Evolutionary conservation across 441 rosid genomes (phyloP).

Genomic region (Bruguiera hainesii): DNA sequence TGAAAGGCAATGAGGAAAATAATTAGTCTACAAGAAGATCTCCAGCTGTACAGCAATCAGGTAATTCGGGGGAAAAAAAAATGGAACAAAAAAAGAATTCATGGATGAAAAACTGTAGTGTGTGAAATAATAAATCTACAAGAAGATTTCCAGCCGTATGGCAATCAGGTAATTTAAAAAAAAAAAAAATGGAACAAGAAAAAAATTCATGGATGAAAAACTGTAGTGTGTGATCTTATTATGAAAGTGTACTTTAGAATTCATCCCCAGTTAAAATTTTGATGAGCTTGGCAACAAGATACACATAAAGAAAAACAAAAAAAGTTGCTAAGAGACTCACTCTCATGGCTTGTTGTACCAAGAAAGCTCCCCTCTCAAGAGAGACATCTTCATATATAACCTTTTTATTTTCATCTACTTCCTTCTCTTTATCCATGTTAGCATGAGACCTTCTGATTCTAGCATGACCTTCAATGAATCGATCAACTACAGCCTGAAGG

Average conservation of each 20-base stretch:
- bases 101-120: neutral
- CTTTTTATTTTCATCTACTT: slow-evolving; percentile 38
- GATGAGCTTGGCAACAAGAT: neutral
- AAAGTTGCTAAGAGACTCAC: slow-evolving; percentile 40
- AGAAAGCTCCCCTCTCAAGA: slow-evolving; percentile 93
- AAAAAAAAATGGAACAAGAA: neutral
- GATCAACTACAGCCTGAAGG: slow-evolving; percentile 83
- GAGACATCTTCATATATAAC: slow-evolving; percentile 93
- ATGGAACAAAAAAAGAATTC: neutral
- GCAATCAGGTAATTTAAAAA: neutral
- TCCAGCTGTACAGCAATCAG: neutral
- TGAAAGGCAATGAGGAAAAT: too few relatives aligned
- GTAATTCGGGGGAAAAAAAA: neutral
- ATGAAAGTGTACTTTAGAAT: too few relatives aligned
- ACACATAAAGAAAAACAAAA: neutral
- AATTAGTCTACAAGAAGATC: neutral
- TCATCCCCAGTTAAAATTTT: too few relatives aligned
- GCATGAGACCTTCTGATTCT: slow-evolving; percentile 77
- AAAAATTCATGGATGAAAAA: neutral
- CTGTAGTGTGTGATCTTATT: neutral
- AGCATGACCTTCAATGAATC: slow-evolving; percentile 93
- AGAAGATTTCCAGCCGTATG: neutral
- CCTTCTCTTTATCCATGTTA: slow-evolving; percentile 42
- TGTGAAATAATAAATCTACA: neutral
- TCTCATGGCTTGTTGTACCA: slow-evolving; percentile 97